These are phyloP conservation scores for Citrus maxima DNA, from an alignment of 345 rosid genomes.

Conservation along the genomic window DNA sequence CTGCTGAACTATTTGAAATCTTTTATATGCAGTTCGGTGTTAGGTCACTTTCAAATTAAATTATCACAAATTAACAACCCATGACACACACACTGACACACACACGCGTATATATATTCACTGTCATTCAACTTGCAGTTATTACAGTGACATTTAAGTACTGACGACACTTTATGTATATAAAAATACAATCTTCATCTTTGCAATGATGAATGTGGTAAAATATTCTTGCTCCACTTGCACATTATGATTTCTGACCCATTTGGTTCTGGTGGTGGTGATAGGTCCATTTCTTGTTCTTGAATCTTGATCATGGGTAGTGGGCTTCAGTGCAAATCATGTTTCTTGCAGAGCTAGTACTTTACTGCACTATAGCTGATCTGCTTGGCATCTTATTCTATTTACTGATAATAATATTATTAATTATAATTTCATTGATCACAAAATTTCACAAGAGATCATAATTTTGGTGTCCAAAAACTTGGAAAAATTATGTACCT, in stretches of 20 bases:
- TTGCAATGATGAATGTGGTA: neutral
- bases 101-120: neutral
- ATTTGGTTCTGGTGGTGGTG: neutral
- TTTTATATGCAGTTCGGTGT: neutral
- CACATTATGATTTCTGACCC: neutral
- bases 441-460: neutral
- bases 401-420: too few species aligned
- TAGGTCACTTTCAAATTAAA: constrained; percentile 12
- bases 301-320: neutral
- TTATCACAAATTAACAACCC: neutral
- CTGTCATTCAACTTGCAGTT: constrained; percentile 1
- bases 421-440: neutral
- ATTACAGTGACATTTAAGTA: constrained; percentile 10
- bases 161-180: neutral
- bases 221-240: constrained; percentile 12
- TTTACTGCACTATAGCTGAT: neutral
- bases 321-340: neutral
- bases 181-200: too few species aligned
- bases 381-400: neutral
- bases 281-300: neutral
- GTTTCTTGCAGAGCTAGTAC: neutral
- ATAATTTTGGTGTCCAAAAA: neutral
- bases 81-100: too few species aligned
- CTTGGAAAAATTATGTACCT: neutral
- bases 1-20: neutral